Evolutionary conservation across 257 asterid genomes (phyloP), one percentile per base, ranked within the genome.

Genomic region (Nicotiana benthamiana): DNA sequence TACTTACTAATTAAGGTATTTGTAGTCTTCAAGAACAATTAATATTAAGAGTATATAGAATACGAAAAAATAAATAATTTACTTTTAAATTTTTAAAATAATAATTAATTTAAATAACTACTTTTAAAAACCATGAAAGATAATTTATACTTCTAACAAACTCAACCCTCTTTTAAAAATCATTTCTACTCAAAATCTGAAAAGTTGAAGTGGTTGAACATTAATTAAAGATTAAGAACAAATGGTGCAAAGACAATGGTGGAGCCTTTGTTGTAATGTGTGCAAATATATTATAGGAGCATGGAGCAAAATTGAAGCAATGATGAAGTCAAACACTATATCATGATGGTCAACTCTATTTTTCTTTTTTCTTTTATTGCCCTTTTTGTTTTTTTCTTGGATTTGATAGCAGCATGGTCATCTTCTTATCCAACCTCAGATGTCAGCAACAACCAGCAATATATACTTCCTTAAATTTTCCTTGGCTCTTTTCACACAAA

Each of bases 291-390:
- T 48, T 17, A 40, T 81, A 20, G 40, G 80, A 30, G 20, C 27
- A 70, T 61, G 53, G 51, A 74, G 48, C 77, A 79, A 79, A 62
- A 79, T 48, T 30, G 56, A 28, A 20, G 53, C 28, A 62, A 81
- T 76, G 53, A 77, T 67, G 61, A 52, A 75, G 81, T 83, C 83
- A 80, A 83, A 80, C 83, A 75, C 48, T 20, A 77, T 20, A 3
- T 22, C 10, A 36, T 40, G 6, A 10, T 72, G 83, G 84, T 80
- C 84, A 84, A 81, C 77, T 36, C 77, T 40, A 40, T 48, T 57
- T 65, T 72, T 79, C 11, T 36, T 12, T 54, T 68, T 36, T 17
- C 1, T 28, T 76, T 54, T 34, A 4, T 6, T 10, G 2, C 11
- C 9, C 22, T 6, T 0, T 32, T 32, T 32, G n/a, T 67, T 46